Conservation (phyloP, 192 early-diverging fungal genomes). For the Coemansia sp. region DNA sequence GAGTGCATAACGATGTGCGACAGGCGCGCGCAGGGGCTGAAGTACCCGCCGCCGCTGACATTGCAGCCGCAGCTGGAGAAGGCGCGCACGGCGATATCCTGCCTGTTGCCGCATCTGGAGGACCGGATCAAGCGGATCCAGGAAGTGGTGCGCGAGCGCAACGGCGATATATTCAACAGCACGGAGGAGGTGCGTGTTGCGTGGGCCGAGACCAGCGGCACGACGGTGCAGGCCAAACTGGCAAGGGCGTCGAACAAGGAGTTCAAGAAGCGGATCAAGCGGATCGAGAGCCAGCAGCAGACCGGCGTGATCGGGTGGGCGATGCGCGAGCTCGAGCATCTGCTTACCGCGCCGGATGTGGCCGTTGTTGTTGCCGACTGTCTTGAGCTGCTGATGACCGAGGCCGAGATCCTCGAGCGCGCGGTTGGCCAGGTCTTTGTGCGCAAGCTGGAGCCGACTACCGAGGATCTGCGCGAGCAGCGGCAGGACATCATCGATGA, state of each 20-base stretch:
- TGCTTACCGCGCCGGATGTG: conserved; percentile 61
- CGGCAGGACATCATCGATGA: conserved; percentile 66
- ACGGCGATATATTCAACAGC: conserved; percentile 43
- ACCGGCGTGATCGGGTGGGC: conserved; percentile 59
- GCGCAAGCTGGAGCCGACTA: conserved; percentile 58
- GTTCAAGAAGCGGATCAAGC: conserved; percentile 64
- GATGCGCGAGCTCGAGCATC: conserved; percentile 58
- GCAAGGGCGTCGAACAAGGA: conserved; percentile 69
- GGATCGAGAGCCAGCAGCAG: conserved; percentile 64
- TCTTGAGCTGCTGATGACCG: conserved; percentile 70
- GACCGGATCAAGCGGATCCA: conserved; percentile 47
- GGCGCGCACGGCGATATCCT: conserved; percentile 40
- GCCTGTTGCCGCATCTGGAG: conserved; percentile 49
- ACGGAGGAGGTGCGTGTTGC: conserved; percentile 32
- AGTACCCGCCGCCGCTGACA: conserved; percentile 52
- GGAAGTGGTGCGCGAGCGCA: conserved; percentile 47
- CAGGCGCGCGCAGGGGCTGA: conserved; percentile 53
- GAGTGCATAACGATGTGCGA: conserved; percentile 59
- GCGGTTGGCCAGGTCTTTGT: conserved; percentile 62
- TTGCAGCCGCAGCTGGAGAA: conserved; percentile 47
- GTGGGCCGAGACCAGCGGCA: conserved; percentile 55
- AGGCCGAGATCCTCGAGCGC: conserved; percentile 71
- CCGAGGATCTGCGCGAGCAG: conserved; percentile 51
- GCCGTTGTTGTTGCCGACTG: conserved; percentile 60
- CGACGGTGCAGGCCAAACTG: conserved; percentile 56